These are phyloP conservation scores for Paramecium pentaurelia DNA, from an alignment of 73 alveolate species.

Conservation along the genomic window DNA sequence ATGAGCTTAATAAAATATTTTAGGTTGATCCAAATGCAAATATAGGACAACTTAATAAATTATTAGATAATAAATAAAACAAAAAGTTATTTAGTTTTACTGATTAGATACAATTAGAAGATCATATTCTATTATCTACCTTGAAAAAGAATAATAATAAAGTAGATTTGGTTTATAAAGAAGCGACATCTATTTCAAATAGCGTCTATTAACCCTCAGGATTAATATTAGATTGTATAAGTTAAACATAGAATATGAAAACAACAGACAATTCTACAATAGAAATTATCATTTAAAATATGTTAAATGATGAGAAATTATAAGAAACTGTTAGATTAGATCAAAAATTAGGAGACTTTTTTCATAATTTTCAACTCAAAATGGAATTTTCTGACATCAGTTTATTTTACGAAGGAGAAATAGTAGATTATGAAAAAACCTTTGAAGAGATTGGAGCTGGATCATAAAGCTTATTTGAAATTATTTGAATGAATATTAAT, in stretches of 20 bases:
- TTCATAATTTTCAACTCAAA: not conserved
- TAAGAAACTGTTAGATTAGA: not conserved
- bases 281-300: not conserved
- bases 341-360: not conserved
- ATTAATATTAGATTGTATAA: not conserved
- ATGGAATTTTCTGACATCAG: not conserved
- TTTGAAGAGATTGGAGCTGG: not conserved
- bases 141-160: not conserved
- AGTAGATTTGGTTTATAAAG: not conserved
- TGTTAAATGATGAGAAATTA: not conserved
- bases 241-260: not conserved
- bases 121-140: not conserved
- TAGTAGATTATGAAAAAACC: not conserved
- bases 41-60: not conserved
- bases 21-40: not conserved
- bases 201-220: not conserved
- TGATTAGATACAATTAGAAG: not conserved
- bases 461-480: not conserved
- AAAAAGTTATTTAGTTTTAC: not conserved
- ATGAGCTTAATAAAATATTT: not conserved
- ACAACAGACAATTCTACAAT: not conserved
- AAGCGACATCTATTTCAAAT: not conserved
- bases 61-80: not conserved
- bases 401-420: not conserved
- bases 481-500: not conserved